These are phyloP conservation scores for Aurinia saxatilis DNA, from an alignment of 345 rosid species.

Conservation along the genomic window DNA sequence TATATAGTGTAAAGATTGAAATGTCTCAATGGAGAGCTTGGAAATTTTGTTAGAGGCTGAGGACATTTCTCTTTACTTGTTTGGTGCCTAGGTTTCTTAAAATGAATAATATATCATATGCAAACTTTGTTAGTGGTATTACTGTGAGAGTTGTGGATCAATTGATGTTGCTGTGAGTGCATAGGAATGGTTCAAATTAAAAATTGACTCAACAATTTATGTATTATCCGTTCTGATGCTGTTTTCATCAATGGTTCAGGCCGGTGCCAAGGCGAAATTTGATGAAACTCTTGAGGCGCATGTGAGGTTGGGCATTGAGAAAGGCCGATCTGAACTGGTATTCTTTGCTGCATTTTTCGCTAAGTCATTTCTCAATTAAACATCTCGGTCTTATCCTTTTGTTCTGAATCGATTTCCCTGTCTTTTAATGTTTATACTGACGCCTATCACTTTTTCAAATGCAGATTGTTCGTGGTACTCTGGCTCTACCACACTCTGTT, in stretches of 20 bases:
- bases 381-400: too few species aligned
- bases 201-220: background rate
- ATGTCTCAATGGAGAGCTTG: background rate
- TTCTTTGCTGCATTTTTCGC: background rate
- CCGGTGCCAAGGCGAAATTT: slow-evolving; percentile 57
- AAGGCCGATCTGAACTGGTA: slow-evolving; percentile 82
- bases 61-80: too few species aligned
- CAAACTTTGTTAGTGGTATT: background rate
- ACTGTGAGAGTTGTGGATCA: slow-evolving; percentile 5
- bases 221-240: background rate
- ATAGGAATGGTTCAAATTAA: background rate
- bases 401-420: background rate
- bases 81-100: too few species aligned
- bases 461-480: slow-evolving; percentile 92
- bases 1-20: background rate
- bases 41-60: background rate
- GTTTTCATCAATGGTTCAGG: slow-evolving; percentile 38
- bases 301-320: slow-evolving; percentile 66
- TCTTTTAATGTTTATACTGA: background rate
- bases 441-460: slow-evolving; percentile 8
- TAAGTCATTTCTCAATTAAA: too few species aligned
- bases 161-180: too few species aligned
- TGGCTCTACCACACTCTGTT: slow-evolving; percentile 80
- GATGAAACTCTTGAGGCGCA: slow-evolving; percentile 94
- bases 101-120: too few species aligned